Evolutionary conservation across 108 stramenopile genomes (phyloP), one percentile per base, ranked within the genome.

Genomic region (Skeletonema tropicum): DNA sequence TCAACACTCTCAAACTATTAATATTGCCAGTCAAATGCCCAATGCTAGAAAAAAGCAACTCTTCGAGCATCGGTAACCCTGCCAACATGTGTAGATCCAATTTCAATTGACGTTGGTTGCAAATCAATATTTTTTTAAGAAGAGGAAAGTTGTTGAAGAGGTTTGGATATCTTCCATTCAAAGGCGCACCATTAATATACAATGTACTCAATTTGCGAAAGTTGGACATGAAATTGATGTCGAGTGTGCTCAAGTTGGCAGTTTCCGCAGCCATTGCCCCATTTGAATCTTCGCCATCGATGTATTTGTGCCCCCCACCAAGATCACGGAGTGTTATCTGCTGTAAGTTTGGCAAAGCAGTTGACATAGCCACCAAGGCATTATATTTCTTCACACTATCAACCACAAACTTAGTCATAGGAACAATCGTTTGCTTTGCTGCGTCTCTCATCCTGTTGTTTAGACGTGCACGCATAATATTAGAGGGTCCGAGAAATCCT

Each of bases 1-100:
- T 61, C 3, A 61, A 3, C 60, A 33, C 30, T 61, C 60, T 17
- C 60, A 61, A 61, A 14, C 38, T 35, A 4, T 7, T 15, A 12
- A 61, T 2, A 32, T 61, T 32, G 30, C 60, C 60, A 35, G 6
- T 57, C 55, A 66, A 5, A 10, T 67, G 39, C 13, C 1, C 2
- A 3, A 41, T 13, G 0, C 39, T n/a, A n/a, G 12, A 1, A 41
- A 3, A 13, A 1, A 29, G 26, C 39, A 41, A 41, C 12, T 41
- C 66, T 58, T 58, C 19, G 8, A 67, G 66, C 57, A 15, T 5
- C 11, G 66, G 66, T 6, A 67, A 58, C 15, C 66, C 57, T 10
- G 46, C 66, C 5, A 67, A 6, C 66, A 67, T 57, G 0, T 57
- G 48, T 2, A 67, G 61, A 62, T 49, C 48, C 19, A 17, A 49